Base-by-base conservation (phyloP, 495 filamentous ascomycete genomes). In the Neurospora sp. region DNA sequence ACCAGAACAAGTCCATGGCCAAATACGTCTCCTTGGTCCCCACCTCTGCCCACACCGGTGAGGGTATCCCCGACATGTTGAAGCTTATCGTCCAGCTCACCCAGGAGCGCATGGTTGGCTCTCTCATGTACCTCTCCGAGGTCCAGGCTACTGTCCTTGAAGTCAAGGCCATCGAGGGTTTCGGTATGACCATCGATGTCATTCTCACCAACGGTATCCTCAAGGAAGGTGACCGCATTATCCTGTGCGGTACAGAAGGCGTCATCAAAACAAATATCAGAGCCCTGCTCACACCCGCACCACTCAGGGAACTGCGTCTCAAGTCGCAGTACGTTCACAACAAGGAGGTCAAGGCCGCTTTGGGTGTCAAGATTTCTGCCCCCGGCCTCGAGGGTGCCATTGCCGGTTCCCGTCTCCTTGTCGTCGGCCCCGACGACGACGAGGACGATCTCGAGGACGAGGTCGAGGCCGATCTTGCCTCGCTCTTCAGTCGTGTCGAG, bases 41-140 rank as follows among this genome's bases (percentile, higher is more conserved):
- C 14, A 99, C 96, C 8, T 98, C 95, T 16, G 96, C 96, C 12
- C 93, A 97, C 84, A 98, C 96, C 12, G 96, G 96, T 74, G 96
- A 99, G 84, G 96, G 96, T 87, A 94, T 99, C 76, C 96, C 96
- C 37, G 96, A 99, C 81, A 97, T 99, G 95, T 84, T 99, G 74
- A 98, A 97, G 87, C 89, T 99, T 68, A 90, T 99, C 78, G 85
- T 97, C 37, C 89, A 90, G 72, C 84, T 99, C 69, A 96, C 93
- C 2, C 96, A 99, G 82, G 94, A 99, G 85, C 90, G 96, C 72
- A 98, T 99, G 96, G 97, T 94, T 71, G 95, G 91, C 79, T 91
- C 93, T 69, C 88, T 99, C 75, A 99, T 99, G 96, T 99, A 98
- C 81, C 87, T 98, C 61, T 96, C 94, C 12, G 94, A 98, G 83